phyloP scores from a whole-genome alignment of 768 basidiomycete species.

The Mycena capillaripes region DNA sequence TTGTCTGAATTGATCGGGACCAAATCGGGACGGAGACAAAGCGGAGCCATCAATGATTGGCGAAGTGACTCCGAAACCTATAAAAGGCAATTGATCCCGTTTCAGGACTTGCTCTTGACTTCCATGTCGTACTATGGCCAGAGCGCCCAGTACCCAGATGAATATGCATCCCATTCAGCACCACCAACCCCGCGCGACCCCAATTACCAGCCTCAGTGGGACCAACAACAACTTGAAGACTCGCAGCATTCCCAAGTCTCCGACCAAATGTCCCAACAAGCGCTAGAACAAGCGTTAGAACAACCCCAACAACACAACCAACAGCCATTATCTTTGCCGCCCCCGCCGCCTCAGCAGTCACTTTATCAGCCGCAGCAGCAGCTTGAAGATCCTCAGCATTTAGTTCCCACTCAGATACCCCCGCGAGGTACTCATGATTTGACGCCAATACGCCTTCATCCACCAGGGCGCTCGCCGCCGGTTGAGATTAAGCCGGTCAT shows the following conservation, averaged over 20 bases:
- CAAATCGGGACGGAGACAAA: too few relatives aligned
- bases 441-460: constrained; percentile 48
- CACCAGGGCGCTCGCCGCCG: constrained; percentile 39
- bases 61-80: constrained; percentile 44
- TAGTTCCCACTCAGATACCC: constrained; percentile 47
- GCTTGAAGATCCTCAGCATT: constrained; percentile 32
- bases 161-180: constrained; percentile 56
- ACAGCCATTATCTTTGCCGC: constrained; percentile 1
- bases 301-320: constrained; percentile 19
- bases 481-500: constrained; percentile 39
- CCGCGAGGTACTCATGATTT: constrained; percentile 43
- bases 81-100: constrained; percentile 46
- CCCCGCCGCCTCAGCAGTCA: constrained; percentile 4
- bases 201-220: constrained; percentile 48
- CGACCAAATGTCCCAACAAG: constrained; percentile 23
- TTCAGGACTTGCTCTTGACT: constrained; percentile 45
- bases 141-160: constrained; percentile 50
- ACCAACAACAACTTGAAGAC: constrained; percentile 43
- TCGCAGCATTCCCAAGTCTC: constrained; percentile 31
- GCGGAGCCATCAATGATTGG: background rate
- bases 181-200: constrained; percentile 61
- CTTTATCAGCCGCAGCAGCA: constrained; percentile 37
- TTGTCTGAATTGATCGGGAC: background rate
- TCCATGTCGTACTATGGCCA: constrained; percentile 59
- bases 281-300: constrained; percentile 32